Evolutionary conservation across 768 basidiomycete genomes (phyloP).

Genomic region (Mycena metata): DNA sequence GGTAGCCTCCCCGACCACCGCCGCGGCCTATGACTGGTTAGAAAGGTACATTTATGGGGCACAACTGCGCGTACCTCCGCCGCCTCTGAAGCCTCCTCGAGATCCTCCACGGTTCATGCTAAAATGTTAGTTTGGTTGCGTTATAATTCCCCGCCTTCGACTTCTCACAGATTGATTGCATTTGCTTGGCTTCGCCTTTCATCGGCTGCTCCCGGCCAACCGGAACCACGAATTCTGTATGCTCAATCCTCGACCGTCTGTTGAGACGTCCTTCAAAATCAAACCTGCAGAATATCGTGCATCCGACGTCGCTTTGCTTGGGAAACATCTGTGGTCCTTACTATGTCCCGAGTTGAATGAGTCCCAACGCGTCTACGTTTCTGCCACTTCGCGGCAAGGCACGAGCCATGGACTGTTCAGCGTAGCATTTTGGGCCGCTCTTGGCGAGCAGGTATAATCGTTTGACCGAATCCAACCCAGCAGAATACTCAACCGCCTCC

Average conservation of each 20-base stretch:
- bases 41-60: not conserved
- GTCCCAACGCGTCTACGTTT: constrained; percentile 26
- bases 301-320: constrained; percentile 22
- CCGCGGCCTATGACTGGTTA: constrained; percentile 66
- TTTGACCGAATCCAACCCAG: not conserved
- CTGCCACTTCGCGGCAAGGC: constrained; percentile 21
- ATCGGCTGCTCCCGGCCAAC: not conserved
- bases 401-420: constrained; percentile 5
- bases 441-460: constrained; percentile 55
- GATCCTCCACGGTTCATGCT: constrained; percentile 66
- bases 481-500: constrained; percentile 18
- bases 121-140: constrained; percentile 14
- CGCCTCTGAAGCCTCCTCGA: constrained; percentile 62
- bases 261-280: constrained; percentile 12
- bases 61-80: constrained; percentile 56
- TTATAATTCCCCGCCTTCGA: not conserved
- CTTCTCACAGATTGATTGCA: not conserved
- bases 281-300: constrained; percentile 27
- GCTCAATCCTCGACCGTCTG: constrained; percentile 10
- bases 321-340: constrained; percentile 10
- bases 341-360: constrained; percentile 11
- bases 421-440: constrained; percentile 46
- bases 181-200: too few species aligned
- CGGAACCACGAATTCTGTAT: not conserved
- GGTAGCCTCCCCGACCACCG: constrained; percentile 77